These are phyloP conservation scores for Candida ascalaphidarum DNA, from an alignment of 805 yeast genomes.

Conservation along the genomic window DNA sequence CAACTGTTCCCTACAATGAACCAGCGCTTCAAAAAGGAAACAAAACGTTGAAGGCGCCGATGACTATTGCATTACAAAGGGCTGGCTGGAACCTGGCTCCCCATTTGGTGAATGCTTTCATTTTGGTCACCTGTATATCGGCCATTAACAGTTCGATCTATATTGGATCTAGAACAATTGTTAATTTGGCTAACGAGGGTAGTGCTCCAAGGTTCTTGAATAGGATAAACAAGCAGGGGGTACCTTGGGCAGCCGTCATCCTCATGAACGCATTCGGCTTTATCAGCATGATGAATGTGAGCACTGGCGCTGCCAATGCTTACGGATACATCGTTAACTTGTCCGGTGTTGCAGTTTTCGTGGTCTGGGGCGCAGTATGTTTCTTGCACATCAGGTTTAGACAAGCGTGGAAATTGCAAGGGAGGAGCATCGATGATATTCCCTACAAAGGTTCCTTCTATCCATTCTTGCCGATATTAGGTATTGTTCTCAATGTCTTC, in stretches of 20 bases:
- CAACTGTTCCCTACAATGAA: constrained; percentile 50
- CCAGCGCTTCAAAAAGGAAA: constrained; percentile 31
- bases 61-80: constrained; percentile 27
- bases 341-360: constrained; percentile 59
- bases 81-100: constrained; percentile 38
- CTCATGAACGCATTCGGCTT: constrained; percentile 48
- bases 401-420: constrained; percentile 29
- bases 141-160: constrained; percentile 66
- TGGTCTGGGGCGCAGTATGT: constrained; percentile 59
- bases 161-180: constrained; percentile 60
- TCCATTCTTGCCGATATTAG: constrained; percentile 44
- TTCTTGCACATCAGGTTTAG: constrained; percentile 52
- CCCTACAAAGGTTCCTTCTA: constrained; percentile 33
- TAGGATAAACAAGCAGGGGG: constrained; percentile 47
- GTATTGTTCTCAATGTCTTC: constrained; percentile 41
- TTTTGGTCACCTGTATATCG: constrained; percentile 54
- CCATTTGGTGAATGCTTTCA: constrained; percentile 53
- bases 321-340: constrained; percentile 53
- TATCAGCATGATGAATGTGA: constrained; percentile 46
- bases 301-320: constrained; percentile 53
- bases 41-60: constrained; percentile 35
- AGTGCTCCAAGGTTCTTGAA: constrained; percentile 50
- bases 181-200: constrained; percentile 54
- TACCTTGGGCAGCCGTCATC: constrained; percentile 54
- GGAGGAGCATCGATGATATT: constrained; percentile 22